Percentiles rank a stretch among this genome's conserved stretches.
Evolutionary conservation across 2,329 filamentous ascomycete species (phyloP).

Genomic region (Fusarium chlamydosporum): DNA sequence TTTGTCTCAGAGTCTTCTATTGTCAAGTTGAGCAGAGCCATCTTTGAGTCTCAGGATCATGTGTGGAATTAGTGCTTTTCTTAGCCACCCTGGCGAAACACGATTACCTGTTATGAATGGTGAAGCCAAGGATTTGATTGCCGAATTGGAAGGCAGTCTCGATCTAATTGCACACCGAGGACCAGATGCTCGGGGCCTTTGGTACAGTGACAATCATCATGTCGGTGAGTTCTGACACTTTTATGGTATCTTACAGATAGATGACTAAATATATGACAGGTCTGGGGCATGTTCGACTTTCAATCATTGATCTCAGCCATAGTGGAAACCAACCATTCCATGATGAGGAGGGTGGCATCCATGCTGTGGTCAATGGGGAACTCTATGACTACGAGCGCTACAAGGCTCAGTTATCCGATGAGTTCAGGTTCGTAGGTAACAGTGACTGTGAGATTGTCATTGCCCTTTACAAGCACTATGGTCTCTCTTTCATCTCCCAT

Average conservation of each 20-base stretch:
- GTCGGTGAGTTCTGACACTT: slow-evolving; percentile 8
- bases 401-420: background rate
- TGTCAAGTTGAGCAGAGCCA: background rate
- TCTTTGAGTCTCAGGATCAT: background rate
- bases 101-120: background rate
- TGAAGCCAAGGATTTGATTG: background rate
- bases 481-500: slow-evolving; percentile 4
- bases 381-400: slow-evolving; percentile 10
- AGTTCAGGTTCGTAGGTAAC: slow-evolving; percentile 14
- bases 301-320: slow-evolving; percentile 8
- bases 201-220: slow-evolving; percentile 3
- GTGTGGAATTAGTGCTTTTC: slow-evolving; percentile 17
- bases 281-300: slow-evolving; percentile 13
- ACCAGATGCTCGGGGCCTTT: slow-evolving; percentile 12
- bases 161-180: slow-evolving; percentile 15
- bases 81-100: slow-evolving; percentile 10
- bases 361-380: slow-evolving; percentile 9
- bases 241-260: too few relatives aligned
- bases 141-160: slow-evolving; percentile 5
- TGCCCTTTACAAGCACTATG: slow-evolving; percentile 13
- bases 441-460: slow-evolving; percentile 19
- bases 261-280: background rate
- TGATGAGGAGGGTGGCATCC: background rate
- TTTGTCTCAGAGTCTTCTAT: background rate
- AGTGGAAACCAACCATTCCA: slow-evolving; percentile 14